Percentiles rank a stretch among this genome's conserved stretches.
These are phyloP conservation scores for Tulasnella sp. DNA, from an alignment of 768 basidiomycete genomes.

Conservation along the genomic window DNA sequence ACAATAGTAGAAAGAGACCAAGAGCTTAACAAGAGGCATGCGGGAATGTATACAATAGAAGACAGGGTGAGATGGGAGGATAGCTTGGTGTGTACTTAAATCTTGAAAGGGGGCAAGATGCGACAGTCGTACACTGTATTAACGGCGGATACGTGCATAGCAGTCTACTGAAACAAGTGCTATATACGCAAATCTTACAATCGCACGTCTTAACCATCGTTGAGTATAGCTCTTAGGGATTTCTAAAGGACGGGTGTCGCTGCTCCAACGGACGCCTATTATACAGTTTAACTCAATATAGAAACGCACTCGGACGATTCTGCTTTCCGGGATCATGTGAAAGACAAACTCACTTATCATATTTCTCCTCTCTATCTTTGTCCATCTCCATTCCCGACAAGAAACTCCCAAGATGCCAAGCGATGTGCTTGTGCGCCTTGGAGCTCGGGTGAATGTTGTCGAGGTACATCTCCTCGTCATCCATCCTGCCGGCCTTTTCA, in stretches of 20 bases:
- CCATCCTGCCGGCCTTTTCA: slow-evolving; percentile 20
- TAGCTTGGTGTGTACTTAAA: too few relatives aligned
- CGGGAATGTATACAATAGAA: too few relatives aligned
- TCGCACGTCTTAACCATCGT: background rate
- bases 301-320: too few relatives aligned
- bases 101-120: too few relatives aligned
- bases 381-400: slow-evolving; percentile 17
- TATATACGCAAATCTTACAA: background rate
- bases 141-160: too few relatives aligned
- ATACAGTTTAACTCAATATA: too few relatives aligned
- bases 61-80: too few relatives aligned
- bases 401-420: slow-evolving; percentile 33
- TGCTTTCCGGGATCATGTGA: background rate
- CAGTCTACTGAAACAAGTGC: too few relatives aligned
- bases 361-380: background rate
- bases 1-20: too few relatives aligned
- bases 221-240: background rate
- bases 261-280: background rate
- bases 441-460: slow-evolving; percentile 45
- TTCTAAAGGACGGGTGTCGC: background rate
- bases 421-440: slow-evolving; percentile 38
- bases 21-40: too few relatives aligned
- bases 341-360: background rate
- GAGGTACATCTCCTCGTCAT: slow-evolving; percentile 31
- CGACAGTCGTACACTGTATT: too few relatives aligned